Evolutionary conservation across 331 rosid species (phyloP), one percentile per base, ranked within the genome.

Genomic region (Pyrus hybrid): DNA sequence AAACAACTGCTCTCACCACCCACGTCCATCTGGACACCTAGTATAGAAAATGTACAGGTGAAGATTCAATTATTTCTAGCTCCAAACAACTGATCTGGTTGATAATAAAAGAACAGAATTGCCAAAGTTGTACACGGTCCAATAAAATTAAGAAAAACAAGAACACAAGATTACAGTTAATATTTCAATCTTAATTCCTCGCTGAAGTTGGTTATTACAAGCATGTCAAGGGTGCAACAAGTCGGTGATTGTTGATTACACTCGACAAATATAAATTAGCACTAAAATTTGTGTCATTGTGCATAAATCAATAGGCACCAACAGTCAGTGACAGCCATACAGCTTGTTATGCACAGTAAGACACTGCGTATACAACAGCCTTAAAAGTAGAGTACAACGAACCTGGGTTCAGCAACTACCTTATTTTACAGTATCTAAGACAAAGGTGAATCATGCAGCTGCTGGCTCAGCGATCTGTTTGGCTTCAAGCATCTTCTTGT

Each of bases 401-500:
- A 33, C 73, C 60, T 57, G 73, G 77, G 77, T 68, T 71, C 60
- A 74, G 63, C 45, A 74, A 71, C 65, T 23, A 80, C 58, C 76
- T 63, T 68, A 17, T 6, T 32, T 64, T 35, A 47, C 7, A 33
- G 11, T 20, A 68, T 17, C 6, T 2, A 0, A 13, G 11, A 3
- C 26, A 18, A 47, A 16, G 68, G 72, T 4, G 20, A 51, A 23
- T 84, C 77, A 82, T 1, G 84, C 79, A 72, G 76, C 75, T 6
- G 78, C 45, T 1, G 73, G 67, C 68, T 77, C 87, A 1, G 83
- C 65, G 21, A 45, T 14, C 61, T 81, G 81, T 79, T 73, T 88
- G 72, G 82, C 78, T 83, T 87, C 93, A 56, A 94, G 91, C 2
- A 91, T 86, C 88, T 87, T 94, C 80, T 94, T 97, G 61, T 90